Base-by-base conservation (phyloP, 2,329 filamentous ascomycete species). In the Xylariaceae sp. region DNA sequence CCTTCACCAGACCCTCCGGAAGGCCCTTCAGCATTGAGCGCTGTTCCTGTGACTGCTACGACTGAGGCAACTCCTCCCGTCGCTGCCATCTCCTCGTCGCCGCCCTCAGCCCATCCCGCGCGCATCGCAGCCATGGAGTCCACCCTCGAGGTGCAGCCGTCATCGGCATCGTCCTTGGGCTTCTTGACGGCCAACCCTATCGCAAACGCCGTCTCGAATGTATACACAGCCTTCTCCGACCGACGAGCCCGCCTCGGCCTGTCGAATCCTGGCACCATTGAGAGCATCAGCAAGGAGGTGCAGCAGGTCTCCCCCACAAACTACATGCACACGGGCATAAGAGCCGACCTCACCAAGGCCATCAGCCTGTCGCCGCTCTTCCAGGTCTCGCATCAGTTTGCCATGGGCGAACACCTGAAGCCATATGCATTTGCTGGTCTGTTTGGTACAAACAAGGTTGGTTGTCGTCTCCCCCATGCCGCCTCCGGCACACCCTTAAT, bases 261-360 rank as follows among this genome's bases (percentile, higher is more conserved):
- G 50, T 74, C 81, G 49, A 96, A 96, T 65, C 92, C 92, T 25
- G 92, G 92, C 52, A 89, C 84, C 33, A 80, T 95, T 48, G 92
- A 98, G 65, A 80, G 80, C 56, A 80, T 94, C 59, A 77, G 83
- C 50, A 81, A 83, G 59, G 92, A 98, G 70, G 88, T 95, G 43
- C 83, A 93, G 68, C 89, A 95, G 75, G 89, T 95, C 51, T 82
- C 96, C 59, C 78, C 95, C 55, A 92, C 83, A 67, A 94, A 95
- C 71, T 84, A 87, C 63, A 93, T 92, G 79, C 96, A 98, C 71
- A 84, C 86, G 28, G 92, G 92, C 54, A 75, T 98, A 61, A 85
- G 90, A 58, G 93, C 90, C 60, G 92, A 98, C 64, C 71, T 96
- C 59, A 95, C 88, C 59, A 96, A 95, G 73, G 80, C 87, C 57